Base-by-base conservation (phyloP, 176 grass and related monocot genomes). In the Poa pratensis region DNA sequence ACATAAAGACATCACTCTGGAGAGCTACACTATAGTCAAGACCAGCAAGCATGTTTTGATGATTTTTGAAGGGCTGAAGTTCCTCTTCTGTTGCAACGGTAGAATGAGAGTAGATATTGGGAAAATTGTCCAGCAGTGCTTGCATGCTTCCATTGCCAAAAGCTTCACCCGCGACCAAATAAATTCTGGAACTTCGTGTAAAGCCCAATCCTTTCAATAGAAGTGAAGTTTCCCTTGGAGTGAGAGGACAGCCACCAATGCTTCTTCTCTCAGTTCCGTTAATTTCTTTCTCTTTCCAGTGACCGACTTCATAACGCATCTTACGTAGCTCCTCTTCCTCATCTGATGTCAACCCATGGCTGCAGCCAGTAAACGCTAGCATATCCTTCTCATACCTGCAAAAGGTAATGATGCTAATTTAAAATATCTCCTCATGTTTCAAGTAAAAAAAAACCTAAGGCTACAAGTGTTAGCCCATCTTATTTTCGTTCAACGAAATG, bases 241-340 rank as follows among this genome's bases (percentile, higher is more conserved):
- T 98, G 75, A 98, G 79, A 71, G 96, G 96, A 83, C 96, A 98
- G 48, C 93, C 93, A 63, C 96, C 96, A 42, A 92, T 61, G 49
- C 78, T 84, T 88, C 96, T 83, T 85, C 84, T 88, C 81, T 98
- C 96, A 28, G 93, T 95, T 73, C 86, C 90, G 86, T 98, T 94
- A 75, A 98, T 98, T 75, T 98, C 96, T 81, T 98, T 98, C 80
- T 98, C 96, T 87, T 98, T 98, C 96, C 96, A 98, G 40, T 98
- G 96, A 75, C 83, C 88, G 70, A 95, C 91, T 26, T 92, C 93
- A 83, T 94, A 95, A 45, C 96, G 96, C 96, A 98, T 98, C 61
- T 88, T 90, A 43, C 59, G 80, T 79, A 98, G 81, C 73, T 91
- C 90, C 57, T 95, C 87, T 24, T 88, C 93, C 87, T 98, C 96